A percentile compares a stretch with the other conserved stretches of the same genome.
phyloP scores from a whole-genome alignment of 208 protist genomes.

The Spongospora subterranea region DNA sequence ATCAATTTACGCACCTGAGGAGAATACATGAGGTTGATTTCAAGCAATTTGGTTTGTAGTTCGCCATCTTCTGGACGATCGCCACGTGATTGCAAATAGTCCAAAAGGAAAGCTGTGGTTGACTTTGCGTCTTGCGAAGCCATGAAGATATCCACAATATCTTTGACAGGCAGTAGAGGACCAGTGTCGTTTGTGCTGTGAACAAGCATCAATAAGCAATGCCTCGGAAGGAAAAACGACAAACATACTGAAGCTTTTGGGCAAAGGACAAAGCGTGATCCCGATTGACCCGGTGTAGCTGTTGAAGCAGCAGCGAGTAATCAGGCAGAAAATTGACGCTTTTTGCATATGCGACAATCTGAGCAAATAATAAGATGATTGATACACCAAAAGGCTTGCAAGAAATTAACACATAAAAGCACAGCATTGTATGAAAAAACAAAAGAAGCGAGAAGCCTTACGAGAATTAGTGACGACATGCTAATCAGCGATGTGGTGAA shows the following conservation, averaged over 20 bases:
- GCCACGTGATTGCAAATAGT: constrained; percentile 89
- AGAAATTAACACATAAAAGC: background rate
- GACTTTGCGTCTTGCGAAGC: constrained; percentile 85
- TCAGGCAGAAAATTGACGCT: constrained; percentile 92
- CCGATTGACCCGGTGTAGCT: constrained; percentile 86
- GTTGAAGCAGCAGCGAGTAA: constrained; percentile 90
- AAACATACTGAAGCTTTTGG: constrained; percentile 81
- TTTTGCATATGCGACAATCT: constrained; percentile 95
- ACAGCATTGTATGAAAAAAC: no score
- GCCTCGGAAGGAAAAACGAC: constrained; percentile 53
- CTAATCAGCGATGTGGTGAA: no score
- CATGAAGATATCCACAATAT: constrained; percentile 68
- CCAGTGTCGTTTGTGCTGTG: constrained; percentile 59
- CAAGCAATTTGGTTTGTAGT: constrained; percentile 98
- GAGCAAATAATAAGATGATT: background rate
- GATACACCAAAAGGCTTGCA: background rate
- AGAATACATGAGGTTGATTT: constrained; percentile 98
- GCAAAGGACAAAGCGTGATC: constrained; percentile 89
- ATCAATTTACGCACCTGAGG: constrained; percentile 60
- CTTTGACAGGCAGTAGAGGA: constrained; percentile 51
- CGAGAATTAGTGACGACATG: no score
- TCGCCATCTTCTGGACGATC: constrained; percentile 75
- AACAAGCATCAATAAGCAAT: background rate
- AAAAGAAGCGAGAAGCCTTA: no score
- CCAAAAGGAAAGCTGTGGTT: constrained; percentile 95